These are phyloP conservation scores for Chaetomium sp. DNA, from an alignment of 2,329 filamentous ascomycete genomes.

Conservation along the genomic window DNA sequence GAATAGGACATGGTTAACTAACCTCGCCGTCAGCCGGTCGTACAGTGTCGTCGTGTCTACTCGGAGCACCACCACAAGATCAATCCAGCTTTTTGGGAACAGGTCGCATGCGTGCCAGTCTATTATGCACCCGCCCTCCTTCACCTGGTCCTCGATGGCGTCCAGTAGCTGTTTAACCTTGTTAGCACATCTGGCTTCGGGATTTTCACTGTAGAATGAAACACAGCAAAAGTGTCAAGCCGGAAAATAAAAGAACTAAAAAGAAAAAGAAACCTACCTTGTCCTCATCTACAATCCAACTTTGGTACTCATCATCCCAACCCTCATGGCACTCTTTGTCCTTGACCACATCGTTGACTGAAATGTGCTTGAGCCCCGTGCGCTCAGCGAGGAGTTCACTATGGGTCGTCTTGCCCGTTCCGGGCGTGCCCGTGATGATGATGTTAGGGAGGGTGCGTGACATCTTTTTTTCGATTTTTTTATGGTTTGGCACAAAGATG, in stretches of 20 bases:
- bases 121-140: constrained; percentile 76
- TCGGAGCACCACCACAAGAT: constrained; percentile 85
- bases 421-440: constrained; percentile 90
- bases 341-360: constrained; percentile 88
- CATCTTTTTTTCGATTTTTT: constrained; percentile 23
- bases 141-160: constrained; percentile 74
- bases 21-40: constrained; percentile 73
- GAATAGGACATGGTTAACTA: constrained; percentile 18
- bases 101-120: constrained; percentile 98
- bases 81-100: constrained; percentile 89
- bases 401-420: constrained; percentile 92
- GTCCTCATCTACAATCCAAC: constrained; percentile 94
- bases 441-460: constrained; percentile 68
- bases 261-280: constrained; percentile 51
- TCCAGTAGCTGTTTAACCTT: constrained; percentile 62
- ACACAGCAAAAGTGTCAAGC: neutral
- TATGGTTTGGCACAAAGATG: neutral
- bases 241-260: constrained; percentile 6
- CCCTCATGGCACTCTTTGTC: constrained; percentile 81
- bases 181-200: constrained; percentile 7
- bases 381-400: constrained; percentile 72
- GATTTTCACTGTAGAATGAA: neutral
- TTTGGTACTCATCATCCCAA: constrained; percentile 77
- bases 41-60: constrained; percentile 76
- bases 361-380: constrained; percentile 73